Base-by-base conservation (phyloP, 2,329 filamentous ascomycete species). In the Ophiocordyceps camponoti-rufipedis region DNA sequence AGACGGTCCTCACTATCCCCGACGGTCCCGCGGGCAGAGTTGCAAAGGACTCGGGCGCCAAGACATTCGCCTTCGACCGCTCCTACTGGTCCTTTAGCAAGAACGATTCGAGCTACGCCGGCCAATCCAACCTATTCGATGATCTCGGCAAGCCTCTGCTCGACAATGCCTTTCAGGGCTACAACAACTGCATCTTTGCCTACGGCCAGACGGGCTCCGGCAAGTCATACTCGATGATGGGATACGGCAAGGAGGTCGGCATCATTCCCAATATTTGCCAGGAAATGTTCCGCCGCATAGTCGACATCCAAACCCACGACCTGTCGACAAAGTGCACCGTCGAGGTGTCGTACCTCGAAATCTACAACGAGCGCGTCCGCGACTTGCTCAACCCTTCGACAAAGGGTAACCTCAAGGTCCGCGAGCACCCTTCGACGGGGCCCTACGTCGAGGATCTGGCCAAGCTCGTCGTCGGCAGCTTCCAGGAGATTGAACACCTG, bases 141-240 rank as follows among this genome's bases (percentile, higher is more conserved):
- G 91, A 96, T 59, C 67, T 98, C 50, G 91, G 91, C 50, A 77
- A 79, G 54, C 91, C 91, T 45, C 72, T 98, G 48, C 74, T 98
- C 53, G 89, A 98, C 67, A 98, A 98, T 75, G 91, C 91, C 16
- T 98, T 98, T 60, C 79, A 89, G 57, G 91, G 91, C 41, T 98
- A 96, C 69, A 96, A 98, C 71, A 98, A 96, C 64, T 98, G 91
- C 71, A 98, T 98, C 58, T 98, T 98, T 61, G 91, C 91, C 13
- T 98, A 98, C 60, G 91, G 91, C 16, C 91, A 98, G 68, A 98
- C 91, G 2, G 91, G 91, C 53, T 96, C 91, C 1, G 91, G 91
- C 64, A 98, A 98, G 67, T 95, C 87, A 14, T 98, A 98, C 64
- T 95, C 88, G 31, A 98, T 98, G 89, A 98, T 98, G 91, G 91